phyloP scores from a whole-genome alignment of 2,329 filamentous ascomycete species.

The Scedosporium minutisporum region DNA sequence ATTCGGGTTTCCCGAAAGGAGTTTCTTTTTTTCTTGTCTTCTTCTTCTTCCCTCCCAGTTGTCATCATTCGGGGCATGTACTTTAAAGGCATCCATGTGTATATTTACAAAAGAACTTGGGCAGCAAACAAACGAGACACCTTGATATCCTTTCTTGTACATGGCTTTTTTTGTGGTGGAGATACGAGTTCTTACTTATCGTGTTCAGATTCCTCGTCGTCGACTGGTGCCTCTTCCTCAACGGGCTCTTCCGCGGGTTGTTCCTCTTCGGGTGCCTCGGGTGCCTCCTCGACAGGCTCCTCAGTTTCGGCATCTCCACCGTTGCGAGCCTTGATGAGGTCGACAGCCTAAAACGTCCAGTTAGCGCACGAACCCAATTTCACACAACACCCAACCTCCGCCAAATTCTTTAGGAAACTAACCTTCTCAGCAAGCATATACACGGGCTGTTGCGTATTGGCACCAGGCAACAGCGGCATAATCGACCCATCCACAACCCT shows the following conservation, averaged over 20 bases:
- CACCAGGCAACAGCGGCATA: conserved; percentile 10
- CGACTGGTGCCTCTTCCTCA: background rate
- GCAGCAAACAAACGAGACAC: too few species aligned
- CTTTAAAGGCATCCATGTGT: too few species aligned
- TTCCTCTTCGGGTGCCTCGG: background rate
- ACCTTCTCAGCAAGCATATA: conserved; percentile 12
- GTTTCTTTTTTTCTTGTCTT: background rate
- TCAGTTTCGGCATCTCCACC: background rate
- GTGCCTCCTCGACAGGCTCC: background rate
- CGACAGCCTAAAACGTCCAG: conserved; percentile 4
- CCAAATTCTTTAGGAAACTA: too few species aligned
- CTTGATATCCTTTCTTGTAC: too few species aligned
- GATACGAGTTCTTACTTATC: background rate
- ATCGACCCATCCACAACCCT: conserved; percentile 12
- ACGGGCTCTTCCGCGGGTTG: too few species aligned
- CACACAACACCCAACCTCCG: background rate
- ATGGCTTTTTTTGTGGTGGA: too few species aligned
- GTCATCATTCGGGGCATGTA: too few species aligned
- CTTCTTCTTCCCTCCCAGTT: background rate
- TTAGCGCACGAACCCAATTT: too few species aligned
- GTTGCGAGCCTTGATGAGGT: conserved; percentile 10
- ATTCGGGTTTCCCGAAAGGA: background rate
- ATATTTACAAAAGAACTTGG: too few species aligned
- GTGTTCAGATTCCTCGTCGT: background rate
- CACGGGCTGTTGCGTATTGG: conserved; percentile 13